Base-by-base conservation (phyloP, 495 filamentous ascomycete species). In the Podospora pseudoanserina region DNA sequence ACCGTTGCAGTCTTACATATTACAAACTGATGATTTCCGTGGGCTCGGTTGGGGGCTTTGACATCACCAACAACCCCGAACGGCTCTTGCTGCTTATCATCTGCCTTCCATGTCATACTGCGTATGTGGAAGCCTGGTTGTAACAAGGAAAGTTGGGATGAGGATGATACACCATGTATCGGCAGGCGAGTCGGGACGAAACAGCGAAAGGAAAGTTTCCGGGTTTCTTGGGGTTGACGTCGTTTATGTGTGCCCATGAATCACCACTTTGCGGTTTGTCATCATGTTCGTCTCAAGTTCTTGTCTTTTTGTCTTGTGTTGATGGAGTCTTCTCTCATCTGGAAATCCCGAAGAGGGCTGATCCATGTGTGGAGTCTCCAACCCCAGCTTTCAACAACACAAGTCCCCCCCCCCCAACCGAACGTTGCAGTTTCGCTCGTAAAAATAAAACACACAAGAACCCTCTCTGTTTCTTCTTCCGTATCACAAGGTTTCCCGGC, bases 141-240 rank as follows among this genome's bases (percentile, higher is more conserved):
- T 7, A 32, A 7, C 30, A 32, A 32, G 30, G 4, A 32, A 32
- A 49, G 39, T 11, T 49, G 39, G 39, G 39, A 49, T 49, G 39
- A 49, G 39, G 15, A 13, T 13, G 39, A 16, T 49, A 49, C 9
- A 11, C 15, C 9, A 49, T 49, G 39, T 49, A 49, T 49, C 39
- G 39, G 55, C 18, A 19, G 55, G 55, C 55, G 55, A 58, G 55
- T 58, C 55, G 55, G 55, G 55, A 58, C 55, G 55, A 58, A 58
- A 58, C 55, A 58, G 55, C n/a, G 18, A 58, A 18, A 20, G 39
- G 39, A 6, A 6, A 16, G 39, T 11, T 49, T 49, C 23, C 3
- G 34, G 34, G 11, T 39, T 5, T 39, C 34, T 5, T 39, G 2
- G 34, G 6, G 23, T 23, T 23, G 23, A 23, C 23, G 20, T 23